Percentiles rank a stretch among this genome's conserved stretches.
phyloP scores from a whole-genome alignment of 805 yeast genomes.

The Blastobotrys attinorum region DNA sequence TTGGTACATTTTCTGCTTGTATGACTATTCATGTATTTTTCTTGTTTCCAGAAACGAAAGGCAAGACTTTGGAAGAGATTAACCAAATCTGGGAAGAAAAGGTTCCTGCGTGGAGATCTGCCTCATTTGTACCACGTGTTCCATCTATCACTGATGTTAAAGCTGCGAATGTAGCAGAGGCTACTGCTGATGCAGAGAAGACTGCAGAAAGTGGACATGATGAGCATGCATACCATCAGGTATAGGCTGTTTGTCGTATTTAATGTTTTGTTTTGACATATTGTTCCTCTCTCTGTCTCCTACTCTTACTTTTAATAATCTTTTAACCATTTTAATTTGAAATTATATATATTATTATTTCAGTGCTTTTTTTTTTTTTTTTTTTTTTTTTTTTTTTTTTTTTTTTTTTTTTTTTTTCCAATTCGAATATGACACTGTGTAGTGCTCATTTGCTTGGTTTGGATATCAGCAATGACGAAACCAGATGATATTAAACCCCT shows the following conservation, averaged over 20 bases:
- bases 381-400: no score
- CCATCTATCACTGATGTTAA: slow-evolving; percentile 20
- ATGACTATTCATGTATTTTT: slow-evolving; percentile 37
- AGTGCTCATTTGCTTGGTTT: no score
- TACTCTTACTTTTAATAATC: no score
- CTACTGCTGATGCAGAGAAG: neutral
- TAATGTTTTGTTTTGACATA: neutral
- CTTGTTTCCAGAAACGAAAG: slow-evolving; percentile 22
- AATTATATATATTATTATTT: no score
- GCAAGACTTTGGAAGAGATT: slow-evolving; percentile 33
- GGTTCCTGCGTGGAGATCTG: slow-evolving; percentile 77
- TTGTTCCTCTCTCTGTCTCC: neutral
- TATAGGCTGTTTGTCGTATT: neutral
- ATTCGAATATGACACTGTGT: no score
- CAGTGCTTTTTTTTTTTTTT: neutral
- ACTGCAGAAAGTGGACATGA: neutral
- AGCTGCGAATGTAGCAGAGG: slow-evolving; percentile 19
- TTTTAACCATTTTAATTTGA: no score
- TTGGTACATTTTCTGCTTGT: slow-evolving; percentile 43
- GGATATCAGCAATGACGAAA: no score
- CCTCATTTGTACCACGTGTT: slow-evolving; percentile 50
- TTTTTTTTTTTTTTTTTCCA: neutral
- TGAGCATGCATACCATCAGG: no score
- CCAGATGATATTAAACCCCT: no score
- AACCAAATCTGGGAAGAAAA: slow-evolving; percentile 38